Conservation (phyloP, 345 rosid genomes). For the Rhodamnia rubescens region DNA sequence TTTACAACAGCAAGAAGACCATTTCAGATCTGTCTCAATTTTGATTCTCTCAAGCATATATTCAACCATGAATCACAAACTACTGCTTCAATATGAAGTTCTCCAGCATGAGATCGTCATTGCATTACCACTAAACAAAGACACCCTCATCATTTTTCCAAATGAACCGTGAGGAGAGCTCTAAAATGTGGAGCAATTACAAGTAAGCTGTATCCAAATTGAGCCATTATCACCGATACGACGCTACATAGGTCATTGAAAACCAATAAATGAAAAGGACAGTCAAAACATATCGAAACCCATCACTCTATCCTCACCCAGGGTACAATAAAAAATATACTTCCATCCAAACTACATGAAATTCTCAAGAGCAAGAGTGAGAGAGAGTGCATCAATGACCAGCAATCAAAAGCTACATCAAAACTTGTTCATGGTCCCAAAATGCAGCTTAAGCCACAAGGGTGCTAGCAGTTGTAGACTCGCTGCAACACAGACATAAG, state of each 20-base stretch:
- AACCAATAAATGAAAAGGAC: background rate
- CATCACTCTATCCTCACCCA: background rate
- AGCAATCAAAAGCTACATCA: background rate
- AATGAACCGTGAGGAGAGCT: background rate
- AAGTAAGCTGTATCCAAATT: background rate
- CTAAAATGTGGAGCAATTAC: background rate
- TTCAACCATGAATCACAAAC: background rate
- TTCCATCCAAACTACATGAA: background rate
- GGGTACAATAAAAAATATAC: background rate
- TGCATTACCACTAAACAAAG: background rate
- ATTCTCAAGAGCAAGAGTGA: background rate
- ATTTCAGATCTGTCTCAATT: background rate
- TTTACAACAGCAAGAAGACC: background rate
- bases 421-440: background rate
- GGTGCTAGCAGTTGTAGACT: constrained; percentile 13
- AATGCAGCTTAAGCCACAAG: constrained; percentile 4
- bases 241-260: background rate
- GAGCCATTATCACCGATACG: background rate
- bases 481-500: constrained; percentile 1
- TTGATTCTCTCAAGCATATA: background rate
- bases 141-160: background rate
- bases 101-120: background rate
- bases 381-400: background rate
- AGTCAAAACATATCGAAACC: background rate
- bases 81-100: no score